These are phyloP conservation scores for Gryganskiella cystojenkinii DNA, from an alignment of 192 early-diverging fungal species.

Conservation along the genomic window DNA sequence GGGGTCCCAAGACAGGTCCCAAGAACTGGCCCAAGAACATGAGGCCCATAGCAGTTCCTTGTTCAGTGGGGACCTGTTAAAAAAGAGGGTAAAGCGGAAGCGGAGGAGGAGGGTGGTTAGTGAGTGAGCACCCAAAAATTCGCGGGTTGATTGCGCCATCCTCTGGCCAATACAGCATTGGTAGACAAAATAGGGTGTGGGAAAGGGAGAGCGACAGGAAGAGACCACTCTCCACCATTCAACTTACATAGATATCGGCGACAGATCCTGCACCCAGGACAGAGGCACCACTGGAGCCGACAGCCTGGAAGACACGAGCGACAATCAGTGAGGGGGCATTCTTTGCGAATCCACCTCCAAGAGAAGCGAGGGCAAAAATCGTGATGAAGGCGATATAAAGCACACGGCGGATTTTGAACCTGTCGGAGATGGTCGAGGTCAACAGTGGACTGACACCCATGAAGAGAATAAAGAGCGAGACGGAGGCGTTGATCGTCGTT, in stretches of 20 bases:
- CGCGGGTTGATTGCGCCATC: too few relatives aligned
- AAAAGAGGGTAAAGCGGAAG: background rate
- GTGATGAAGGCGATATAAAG: constrained; percentile 55
- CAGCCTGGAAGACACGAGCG: constrained; percentile 56
- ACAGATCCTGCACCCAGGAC: constrained; percentile 59
- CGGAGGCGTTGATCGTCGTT: constrained; percentile 52
- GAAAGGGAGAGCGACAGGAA: too few relatives aligned
- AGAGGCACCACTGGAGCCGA: constrained; percentile 57
- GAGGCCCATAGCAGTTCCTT: constrained; percentile 50
- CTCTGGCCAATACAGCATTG: too few relatives aligned
- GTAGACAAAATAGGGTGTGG: too few relatives aligned
- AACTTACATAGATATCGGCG: constrained; percentile 51
- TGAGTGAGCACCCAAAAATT: background rate
- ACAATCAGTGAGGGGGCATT: constrained; percentile 48
- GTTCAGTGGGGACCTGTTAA: constrained; percentile 34
- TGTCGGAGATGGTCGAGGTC: constrained; percentile 57
- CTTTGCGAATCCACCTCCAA: constrained; percentile 54
- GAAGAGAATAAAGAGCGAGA: constrained; percentile 60
- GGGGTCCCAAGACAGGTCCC: constrained; percentile 47
- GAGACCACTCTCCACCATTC: too few relatives aligned
- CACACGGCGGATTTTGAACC: constrained; percentile 54
- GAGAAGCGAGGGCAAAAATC: constrained; percentile 53
- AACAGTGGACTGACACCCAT: constrained; percentile 62
- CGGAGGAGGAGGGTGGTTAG: background rate
- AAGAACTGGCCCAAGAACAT: constrained; percentile 52